These are phyloP conservation scores for Aspergillus novoparasiticus DNA, from an alignment of 2,329 filamentous ascomycete species.

Conservation along the genomic window DNA sequence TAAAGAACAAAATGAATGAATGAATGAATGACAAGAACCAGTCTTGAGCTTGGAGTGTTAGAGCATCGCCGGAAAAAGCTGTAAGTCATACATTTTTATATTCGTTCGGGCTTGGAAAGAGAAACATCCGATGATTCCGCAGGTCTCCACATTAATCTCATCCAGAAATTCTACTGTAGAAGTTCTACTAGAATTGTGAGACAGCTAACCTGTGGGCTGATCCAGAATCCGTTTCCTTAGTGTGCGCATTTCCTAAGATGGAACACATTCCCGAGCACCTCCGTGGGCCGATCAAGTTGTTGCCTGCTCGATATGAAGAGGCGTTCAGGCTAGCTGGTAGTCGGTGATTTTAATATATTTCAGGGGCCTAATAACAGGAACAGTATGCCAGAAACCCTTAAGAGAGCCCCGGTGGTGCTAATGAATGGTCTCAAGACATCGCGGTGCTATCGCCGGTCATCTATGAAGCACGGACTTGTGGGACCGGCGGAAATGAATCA, in stretches of 20 bases:
- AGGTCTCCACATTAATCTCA: slow-evolving; percentile 1
- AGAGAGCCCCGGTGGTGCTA: not conserved
- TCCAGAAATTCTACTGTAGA: not conserved
- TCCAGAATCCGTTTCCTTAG: not conserved
- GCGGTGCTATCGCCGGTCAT: not conserved
- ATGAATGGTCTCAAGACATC: too few relatives aligned
- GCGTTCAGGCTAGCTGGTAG: not conserved
- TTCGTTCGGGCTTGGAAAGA: not conserved
- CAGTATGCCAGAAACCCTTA: not conserved
- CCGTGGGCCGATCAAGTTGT: not conserved
- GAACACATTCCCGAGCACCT: not conserved
- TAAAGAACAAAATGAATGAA: slow-evolving; percentile 9
- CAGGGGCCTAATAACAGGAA: not conserved
- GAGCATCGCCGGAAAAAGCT: not conserved
- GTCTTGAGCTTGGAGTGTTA: slow-evolving; percentile 12
- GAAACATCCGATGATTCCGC: not conserved
- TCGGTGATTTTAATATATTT: not conserved
- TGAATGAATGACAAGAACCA: slow-evolving; percentile 15
- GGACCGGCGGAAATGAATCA: slow-evolving; percentile 3
- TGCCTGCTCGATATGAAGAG: not conserved
- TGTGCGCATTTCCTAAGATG: not conserved
- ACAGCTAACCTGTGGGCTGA: slow-evolving; percentile 3
- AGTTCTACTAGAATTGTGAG: not conserved
- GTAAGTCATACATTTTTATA: not conserved
- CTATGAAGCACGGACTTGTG: not conserved